Evolutionary conservation across 345 rosid genomes (phyloP).

Genomic region (Zanthoxylum bungeanum): DNA sequence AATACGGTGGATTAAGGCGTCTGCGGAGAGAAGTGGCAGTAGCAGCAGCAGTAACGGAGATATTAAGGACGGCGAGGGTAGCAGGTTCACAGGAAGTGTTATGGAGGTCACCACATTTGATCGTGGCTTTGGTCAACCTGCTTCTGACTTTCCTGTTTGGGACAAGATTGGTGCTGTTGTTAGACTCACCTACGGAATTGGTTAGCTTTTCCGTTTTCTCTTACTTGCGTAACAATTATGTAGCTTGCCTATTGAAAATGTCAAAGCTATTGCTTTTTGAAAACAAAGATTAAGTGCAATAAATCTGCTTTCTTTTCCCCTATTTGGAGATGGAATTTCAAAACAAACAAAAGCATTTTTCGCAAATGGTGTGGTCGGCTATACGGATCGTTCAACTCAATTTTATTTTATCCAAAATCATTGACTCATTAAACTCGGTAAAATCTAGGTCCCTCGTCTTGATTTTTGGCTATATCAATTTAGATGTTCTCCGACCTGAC

Average conservation of each 20-base stretch:
- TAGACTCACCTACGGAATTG: conserved; percentile 88
- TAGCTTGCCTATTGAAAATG: background rate
- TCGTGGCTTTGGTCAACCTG: conserved; percentile 48
- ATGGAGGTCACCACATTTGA: conserved; percentile 84
- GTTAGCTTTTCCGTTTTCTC: conserved; percentile 31
- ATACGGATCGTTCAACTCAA: too few relatives aligned
- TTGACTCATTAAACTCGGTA: too few relatives aligned
- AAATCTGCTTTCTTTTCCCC: background rate
- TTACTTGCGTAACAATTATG: too few relatives aligned
- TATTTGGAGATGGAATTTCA: too few relatives aligned
- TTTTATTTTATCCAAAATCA: too few relatives aligned
- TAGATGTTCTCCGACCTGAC: too few relatives aligned
- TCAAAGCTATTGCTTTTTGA: background rate
- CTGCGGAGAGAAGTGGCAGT: conserved; percentile 37
- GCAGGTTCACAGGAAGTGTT: conserved; percentile 38
- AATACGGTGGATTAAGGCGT: conserved; percentile 34
- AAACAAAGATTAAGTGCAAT: too few relatives aligned
- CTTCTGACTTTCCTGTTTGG: conserved; percentile 76
- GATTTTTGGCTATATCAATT: too few relatives aligned
- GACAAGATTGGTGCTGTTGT: conserved; percentile 88
- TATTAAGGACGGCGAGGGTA: conserved; percentile 45
- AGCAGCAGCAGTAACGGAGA: conserved; percentile 33
- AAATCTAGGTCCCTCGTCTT: too few relatives aligned
- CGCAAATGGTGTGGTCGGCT: too few relatives aligned
- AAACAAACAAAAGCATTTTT: too few relatives aligned